A percentile compares a stretch with the other conserved stretches of the same genome.
Evolutionary conservation across 2,329 filamentous ascomycete genomes (phyloP).

Genomic region (Penicillium rolfsii): DNA sequence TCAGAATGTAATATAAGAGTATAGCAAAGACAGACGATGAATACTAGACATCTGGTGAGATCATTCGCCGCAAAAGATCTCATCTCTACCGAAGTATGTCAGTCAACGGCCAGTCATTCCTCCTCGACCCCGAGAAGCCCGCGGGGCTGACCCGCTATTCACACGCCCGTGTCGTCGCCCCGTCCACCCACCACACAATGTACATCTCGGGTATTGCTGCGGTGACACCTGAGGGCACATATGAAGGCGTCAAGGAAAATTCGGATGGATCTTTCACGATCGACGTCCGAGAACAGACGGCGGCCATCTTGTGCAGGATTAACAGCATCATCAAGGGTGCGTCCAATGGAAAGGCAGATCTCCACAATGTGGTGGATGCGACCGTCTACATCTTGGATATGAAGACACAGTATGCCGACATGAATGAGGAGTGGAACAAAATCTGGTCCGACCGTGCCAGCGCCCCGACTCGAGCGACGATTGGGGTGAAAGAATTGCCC

Average conservation of each 20-base stretch:
- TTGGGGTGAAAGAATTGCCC: conserved; percentile 14
- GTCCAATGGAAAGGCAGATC: conserved; percentile 1
- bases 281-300: neutral
- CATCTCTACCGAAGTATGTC: neutral
- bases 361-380: conserved; percentile 47
- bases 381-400: conserved; percentile 49
- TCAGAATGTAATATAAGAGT: neutral
- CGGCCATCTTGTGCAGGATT: neutral
- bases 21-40: neutral
- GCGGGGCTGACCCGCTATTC: neutral
- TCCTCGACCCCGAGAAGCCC: neutral
- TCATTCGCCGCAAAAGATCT: neutral
- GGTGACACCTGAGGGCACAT: neutral
- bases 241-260: neutral
- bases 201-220: neutral
- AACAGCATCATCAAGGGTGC: neutral
- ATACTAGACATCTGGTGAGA: neutral
- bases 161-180: neutral
- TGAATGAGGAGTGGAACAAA: conserved; percentile 55
- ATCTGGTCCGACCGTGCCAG: conserved; percentile 42
- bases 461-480: conserved; percentile 36
- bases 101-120: neutral
- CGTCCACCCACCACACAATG: neutral
- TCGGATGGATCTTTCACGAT: neutral
- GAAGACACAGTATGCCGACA: conserved; percentile 48